Evolutionary conservation across 148 eudicot species (phyloP).

Genomic region (Salicornia ramosissima): DNA sequence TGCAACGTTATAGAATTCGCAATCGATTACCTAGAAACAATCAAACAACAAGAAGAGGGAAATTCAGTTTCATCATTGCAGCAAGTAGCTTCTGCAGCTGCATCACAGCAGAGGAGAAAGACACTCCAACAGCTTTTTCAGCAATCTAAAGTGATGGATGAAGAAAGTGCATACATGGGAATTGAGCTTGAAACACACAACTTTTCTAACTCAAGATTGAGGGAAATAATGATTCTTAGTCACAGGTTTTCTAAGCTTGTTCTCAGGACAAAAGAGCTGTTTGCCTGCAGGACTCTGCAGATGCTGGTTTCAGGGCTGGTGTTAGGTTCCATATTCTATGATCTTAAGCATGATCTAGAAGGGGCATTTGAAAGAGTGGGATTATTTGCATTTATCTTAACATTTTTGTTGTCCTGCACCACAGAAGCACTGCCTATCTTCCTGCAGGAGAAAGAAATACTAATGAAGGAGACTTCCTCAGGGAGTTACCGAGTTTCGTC

Average conservation of each 20-base stretch:
- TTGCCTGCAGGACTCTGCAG: conserved; percentile 67
- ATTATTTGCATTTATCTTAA: conserved; percentile 83
- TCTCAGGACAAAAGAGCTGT: conserved; percentile 76
- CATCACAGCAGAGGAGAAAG: conserved; percentile 22
- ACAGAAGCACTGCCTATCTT: conserved; percentile 91
- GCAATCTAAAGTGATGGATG: conserved; percentile 79
- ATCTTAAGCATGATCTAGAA: conserved; percentile 50
- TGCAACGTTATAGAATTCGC: conserved; percentile 83
- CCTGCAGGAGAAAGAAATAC: conserved; percentile 86
- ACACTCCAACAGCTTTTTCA: conserved; percentile 88
- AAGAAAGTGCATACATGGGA: conserved; percentile 34
- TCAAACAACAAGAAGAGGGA: conserved; percentile 32
- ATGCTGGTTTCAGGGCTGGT: conserved; percentile 77
- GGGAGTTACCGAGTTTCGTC: conserved; percentile 94
- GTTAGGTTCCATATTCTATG: conserved; percentile 78
- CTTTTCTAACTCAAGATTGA: conserved; percentile 55
- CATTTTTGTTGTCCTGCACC: conserved; percentile 74
- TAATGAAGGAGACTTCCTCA: conserved; percentile 85
- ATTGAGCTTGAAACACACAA: conserved; percentile 19
- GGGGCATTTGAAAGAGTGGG: conserved; percentile 89
- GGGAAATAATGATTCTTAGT: conserved; percentile 58
- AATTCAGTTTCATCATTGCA: conserved; percentile 18
- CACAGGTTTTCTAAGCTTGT: conserved; percentile 79
- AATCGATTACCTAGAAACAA: conserved; percentile 67
- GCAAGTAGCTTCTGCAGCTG: conserved; percentile 9